Evolutionary conservation across 2,329 filamentous ascomycete genomes (phyloP).

Genomic region (Alternaria hordeiaustralica): DNA sequence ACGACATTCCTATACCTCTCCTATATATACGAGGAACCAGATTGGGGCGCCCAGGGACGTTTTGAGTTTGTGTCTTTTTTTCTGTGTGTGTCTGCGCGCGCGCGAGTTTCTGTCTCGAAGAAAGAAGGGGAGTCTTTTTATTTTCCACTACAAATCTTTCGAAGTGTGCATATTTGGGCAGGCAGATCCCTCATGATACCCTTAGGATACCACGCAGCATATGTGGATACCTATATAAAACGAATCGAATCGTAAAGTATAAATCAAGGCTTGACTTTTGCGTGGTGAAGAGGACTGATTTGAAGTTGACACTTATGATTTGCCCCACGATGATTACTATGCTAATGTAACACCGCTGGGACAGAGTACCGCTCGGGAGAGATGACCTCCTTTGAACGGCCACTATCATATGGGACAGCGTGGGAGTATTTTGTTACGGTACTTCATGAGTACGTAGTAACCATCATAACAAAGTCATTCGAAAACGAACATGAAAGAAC

Average conservation of each 20-base stretch:
- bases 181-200: slow-evolving; percentile 30
- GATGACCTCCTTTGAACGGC: too few relatives aligned
- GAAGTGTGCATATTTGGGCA: slow-evolving; percentile 29
- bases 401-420: too few relatives aligned
- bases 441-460: too few relatives aligned
- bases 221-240: slow-evolving; percentile 23
- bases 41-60: slow-evolving; percentile 13
- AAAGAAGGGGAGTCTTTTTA: background rate
- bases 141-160: slow-evolving; percentile 6
- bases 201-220: slow-evolving; percentile 23
- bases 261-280: background rate
- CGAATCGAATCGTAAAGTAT: slow-evolving; percentile 26
- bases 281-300: background rate
- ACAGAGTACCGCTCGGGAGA: too few relatives aligned
- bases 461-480: too few relatives aligned
- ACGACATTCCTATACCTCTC: slow-evolving; percentile 15
- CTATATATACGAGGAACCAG: slow-evolving; percentile 13
- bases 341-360: too few relatives aligned
- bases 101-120: background rate
- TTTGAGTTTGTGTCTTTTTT: slow-evolving; percentile 11
- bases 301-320: too few relatives aligned
- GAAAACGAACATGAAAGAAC: too few relatives aligned
- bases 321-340: too few relatives aligned
- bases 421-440: too few relatives aligned
- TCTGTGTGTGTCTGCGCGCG: background rate